Percentiles rank a stretch among this genome's conserved stretches.
These are phyloP conservation scores for Cordyceps javanica DNA, from an alignment of 2,329 filamentous ascomycete genomes.

Conservation along the genomic window DNA sequence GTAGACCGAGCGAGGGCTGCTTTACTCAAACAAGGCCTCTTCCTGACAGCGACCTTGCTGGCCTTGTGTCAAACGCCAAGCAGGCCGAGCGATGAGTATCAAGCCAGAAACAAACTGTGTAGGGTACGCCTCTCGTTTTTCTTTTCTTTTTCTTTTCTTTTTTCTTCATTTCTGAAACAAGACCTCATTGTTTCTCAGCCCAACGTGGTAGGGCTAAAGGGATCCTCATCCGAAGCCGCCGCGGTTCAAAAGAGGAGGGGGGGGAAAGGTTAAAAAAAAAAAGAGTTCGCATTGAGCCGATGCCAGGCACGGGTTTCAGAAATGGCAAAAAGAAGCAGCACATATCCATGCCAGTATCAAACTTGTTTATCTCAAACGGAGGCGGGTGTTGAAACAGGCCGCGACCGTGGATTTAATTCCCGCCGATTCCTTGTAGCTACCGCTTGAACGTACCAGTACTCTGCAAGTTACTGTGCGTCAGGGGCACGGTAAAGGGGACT, in stretches of 20 bases:
- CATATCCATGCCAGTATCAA: background rate
- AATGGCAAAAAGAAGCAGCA: background rate
- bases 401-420: background rate
- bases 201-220: background rate
- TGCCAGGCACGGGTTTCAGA: slow-evolving; percentile 3
- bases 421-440: background rate
- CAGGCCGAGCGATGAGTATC: background rate
- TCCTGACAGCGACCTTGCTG: too few relatives aligned
- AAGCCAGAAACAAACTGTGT: background rate
- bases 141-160: too few relatives aligned
- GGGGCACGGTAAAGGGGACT: too few relatives aligned
- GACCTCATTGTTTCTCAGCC: background rate
- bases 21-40: background rate
- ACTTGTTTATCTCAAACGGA: slow-evolving; percentile 3
- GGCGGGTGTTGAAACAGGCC: background rate
- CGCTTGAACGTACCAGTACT: background rate
- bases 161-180: too few relatives aligned
- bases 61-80: too few relatives aligned
- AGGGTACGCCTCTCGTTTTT: too few relatives aligned
- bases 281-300: background rate
- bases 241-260: too few relatives aligned
- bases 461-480: too few relatives aligned
- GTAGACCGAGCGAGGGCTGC: background rate
- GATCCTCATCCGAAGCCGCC: background rate
- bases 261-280: background rate